Conservation (phyloP, 495 filamentous ascomycete species). For the Penicillium cosmopolitanum region DNA sequence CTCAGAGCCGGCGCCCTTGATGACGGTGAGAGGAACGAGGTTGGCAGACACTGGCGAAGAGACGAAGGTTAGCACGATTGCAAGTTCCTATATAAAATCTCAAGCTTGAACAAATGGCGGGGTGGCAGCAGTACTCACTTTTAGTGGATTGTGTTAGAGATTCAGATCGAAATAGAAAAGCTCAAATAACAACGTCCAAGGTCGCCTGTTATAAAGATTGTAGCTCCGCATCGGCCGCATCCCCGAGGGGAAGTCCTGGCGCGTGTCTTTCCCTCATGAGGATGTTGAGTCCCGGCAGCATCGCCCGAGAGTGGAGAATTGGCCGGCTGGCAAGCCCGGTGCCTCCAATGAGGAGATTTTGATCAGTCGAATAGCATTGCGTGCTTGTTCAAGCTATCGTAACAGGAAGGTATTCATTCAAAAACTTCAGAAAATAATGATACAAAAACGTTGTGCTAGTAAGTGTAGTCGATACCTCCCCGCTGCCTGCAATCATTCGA, state of each 20-base stretch:
- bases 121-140: neutral
- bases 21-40: slow-evolving; percentile 35
- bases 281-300: slow-evolving; percentile 11
- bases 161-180: neutral
- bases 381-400: neutral
- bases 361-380: neutral
- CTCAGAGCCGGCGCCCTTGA: slow-evolving; percentile 39
- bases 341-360: neutral
- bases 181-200: neutral
- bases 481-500: too few species aligned
- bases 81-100: neutral
- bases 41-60: slow-evolving; percentile 27
- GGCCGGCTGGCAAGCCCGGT: slow-evolving; percentile 14
- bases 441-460: neutral
- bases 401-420: neutral
- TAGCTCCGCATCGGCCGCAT: slow-evolving; percentile 4
- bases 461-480: neutral
- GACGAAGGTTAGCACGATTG: neutral
- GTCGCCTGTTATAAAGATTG: slow-evolving; percentile 6
- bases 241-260: slow-evolving; percentile 9
- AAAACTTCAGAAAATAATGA: neutral
- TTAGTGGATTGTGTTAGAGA: neutral
- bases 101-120: neutral
- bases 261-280: slow-evolving; percentile 17
- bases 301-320: slow-evolving; percentile 13